These are phyloP conservation scores for Prunus dulcis DNA, from an alignment of 306 rosid genomes.

Conservation along the genomic window DNA sequence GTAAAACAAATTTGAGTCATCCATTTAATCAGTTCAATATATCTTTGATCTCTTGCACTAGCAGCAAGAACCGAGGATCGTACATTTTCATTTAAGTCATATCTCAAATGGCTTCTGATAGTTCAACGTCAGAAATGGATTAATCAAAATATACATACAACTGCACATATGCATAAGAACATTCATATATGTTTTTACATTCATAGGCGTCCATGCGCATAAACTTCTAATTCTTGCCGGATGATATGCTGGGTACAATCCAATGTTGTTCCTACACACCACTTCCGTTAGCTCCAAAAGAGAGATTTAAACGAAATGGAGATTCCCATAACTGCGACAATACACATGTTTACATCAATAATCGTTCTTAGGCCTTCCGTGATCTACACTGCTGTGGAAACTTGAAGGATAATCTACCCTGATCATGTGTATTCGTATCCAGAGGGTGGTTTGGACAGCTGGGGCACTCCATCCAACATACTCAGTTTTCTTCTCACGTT, in stretches of 20 bases:
- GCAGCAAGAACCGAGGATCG: neutral
- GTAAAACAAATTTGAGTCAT: neutral
- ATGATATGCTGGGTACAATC: neutral
- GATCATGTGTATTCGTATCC: constrained; percentile 56
- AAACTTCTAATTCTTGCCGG: neutral
- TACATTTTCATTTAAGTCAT: neutral
- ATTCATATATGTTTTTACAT: neutral
- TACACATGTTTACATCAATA: constrained; percentile 13
- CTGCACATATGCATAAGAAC: neutral
- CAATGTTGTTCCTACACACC: constrained; percentile 1
- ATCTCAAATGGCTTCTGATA: neutral
- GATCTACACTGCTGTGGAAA: constrained; percentile 20
- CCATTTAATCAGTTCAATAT: neutral
- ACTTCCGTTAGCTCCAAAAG: constrained; percentile 10
- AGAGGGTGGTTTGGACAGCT: constrained; percentile 61
- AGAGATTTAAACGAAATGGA: neutral
- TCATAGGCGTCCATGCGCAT: neutral
- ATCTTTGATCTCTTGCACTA: neutral
- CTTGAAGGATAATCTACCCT: neutral
- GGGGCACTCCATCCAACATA: constrained; percentile 75
- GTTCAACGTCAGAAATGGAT: neutral
- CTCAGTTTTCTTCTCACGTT: constrained; percentile 81
- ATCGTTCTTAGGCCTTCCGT: neutral
- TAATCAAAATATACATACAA: neutral
- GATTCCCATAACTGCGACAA: constrained; percentile 4